Percentiles rank a stretch among this genome's conserved stretches.
Conservation (phyloP, 2,329 filamentous ascomycete species). For the Bipolaris bicolor region DNA sequence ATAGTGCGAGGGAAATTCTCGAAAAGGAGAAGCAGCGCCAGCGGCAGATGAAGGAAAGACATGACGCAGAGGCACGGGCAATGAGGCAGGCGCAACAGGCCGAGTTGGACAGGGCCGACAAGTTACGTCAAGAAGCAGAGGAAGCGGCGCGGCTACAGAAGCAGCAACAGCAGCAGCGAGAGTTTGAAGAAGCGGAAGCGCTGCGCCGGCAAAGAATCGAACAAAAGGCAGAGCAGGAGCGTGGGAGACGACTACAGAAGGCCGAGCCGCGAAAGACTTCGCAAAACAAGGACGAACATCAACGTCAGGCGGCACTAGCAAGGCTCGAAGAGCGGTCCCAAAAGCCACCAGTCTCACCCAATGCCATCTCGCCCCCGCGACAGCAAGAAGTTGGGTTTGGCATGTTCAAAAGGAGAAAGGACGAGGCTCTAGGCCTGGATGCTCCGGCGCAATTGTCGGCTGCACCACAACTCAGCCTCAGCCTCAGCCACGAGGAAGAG, state of each 20-base stretch:
- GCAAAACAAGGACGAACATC: slow-evolving; percentile 35
- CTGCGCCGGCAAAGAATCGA: slow-evolving; percentile 40
- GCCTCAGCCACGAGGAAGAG: slow-evolving; percentile 29
- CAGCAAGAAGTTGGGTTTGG: slow-evolving; percentile 41
- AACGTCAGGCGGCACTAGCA: slow-evolving; percentile 31
- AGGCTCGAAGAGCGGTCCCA: slow-evolving; percentile 34
- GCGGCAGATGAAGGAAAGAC: slow-evolving; percentile 36
- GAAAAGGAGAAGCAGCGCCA: slow-evolving; percentile 42
- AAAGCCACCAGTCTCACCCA: slow-evolving; percentile 26
- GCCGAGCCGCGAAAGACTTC: slow-evolving; percentile 34
- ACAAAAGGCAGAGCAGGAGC: slow-evolving; percentile 41
- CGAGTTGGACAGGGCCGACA: slow-evolving; percentile 37
- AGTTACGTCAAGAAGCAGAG: slow-evolving; percentile 34
- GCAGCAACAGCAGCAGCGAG: slow-evolving; percentile 36
- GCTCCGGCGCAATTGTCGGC: slow-evolving; percentile 22
- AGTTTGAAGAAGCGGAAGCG: slow-evolving; percentile 38
- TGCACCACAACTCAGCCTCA: slow-evolving; percentile 33
- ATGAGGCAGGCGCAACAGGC: slow-evolving; percentile 39
- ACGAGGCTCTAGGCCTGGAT: slow-evolving; percentile 35
- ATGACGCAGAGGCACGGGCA: slow-evolving; percentile 43
- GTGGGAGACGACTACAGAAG: slow-evolving; percentile 41
- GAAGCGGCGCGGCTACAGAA: slow-evolving; percentile 37
- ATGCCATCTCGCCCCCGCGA: slow-evolving; percentile 39
- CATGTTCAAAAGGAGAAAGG: slow-evolving; percentile 44
- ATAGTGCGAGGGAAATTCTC: slow-evolving; percentile 43